Conservation (phyloP, 306 rosid genomes). For the Begonia peltatifolia region DNA sequence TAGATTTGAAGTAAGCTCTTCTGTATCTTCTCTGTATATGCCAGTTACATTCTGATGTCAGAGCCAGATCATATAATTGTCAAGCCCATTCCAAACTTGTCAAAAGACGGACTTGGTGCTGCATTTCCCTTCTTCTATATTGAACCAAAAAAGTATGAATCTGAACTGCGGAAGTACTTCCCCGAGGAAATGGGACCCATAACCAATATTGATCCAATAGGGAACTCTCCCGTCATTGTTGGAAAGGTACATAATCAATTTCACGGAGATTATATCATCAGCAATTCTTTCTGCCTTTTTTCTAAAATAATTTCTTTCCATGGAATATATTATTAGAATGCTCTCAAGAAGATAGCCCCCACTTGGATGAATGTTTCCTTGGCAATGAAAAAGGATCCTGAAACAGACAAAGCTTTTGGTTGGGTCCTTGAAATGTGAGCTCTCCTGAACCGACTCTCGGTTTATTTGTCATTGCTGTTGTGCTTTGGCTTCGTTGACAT, state of each 20-base stretch:
- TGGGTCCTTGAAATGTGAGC: slow-evolving; percentile 99
- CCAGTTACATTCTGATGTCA: slow-evolving; percentile 86
- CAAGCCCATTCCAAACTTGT: slow-evolving; percentile 91
- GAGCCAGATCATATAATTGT: slow-evolving; percentile 95
- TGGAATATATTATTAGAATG: slow-evolving; percentile 37
- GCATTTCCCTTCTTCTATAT: slow-evolving; percentile 98
- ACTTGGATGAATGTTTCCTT: slow-evolving; percentile 98
- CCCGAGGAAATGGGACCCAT: slow-evolving; percentile 71
- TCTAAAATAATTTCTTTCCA: slow-evolving; percentile 4
- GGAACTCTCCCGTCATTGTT: slow-evolving; percentile 94
- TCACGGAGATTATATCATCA: slow-evolving; percentile 3
- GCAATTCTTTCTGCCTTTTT: slow-evolving; percentile 6
- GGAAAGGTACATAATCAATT: slow-evolving; percentile 43
- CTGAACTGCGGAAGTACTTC: slow-evolving; percentile 61
- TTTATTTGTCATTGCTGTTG: slow-evolving; percentile 2
- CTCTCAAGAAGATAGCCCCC: slow-evolving; percentile 95
- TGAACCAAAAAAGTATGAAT: slow-evolving; percentile 77
- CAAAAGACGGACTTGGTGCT: slow-evolving; percentile 68
- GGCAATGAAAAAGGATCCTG: slow-evolving; percentile 99
- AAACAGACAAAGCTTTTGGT: slow-evolving; percentile 94
- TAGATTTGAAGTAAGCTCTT: slow-evolving; percentile 1
- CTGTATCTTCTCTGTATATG: slow-evolving; percentile 5
- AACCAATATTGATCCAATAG: slow-evolving; percentile 81
- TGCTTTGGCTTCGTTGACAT: background rate
- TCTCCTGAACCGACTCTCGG: slow-evolving; percentile 7